Conservation (phyloP, 2,329 filamentous ascomycete species). For the Macrophomina phaseolina region DNA sequence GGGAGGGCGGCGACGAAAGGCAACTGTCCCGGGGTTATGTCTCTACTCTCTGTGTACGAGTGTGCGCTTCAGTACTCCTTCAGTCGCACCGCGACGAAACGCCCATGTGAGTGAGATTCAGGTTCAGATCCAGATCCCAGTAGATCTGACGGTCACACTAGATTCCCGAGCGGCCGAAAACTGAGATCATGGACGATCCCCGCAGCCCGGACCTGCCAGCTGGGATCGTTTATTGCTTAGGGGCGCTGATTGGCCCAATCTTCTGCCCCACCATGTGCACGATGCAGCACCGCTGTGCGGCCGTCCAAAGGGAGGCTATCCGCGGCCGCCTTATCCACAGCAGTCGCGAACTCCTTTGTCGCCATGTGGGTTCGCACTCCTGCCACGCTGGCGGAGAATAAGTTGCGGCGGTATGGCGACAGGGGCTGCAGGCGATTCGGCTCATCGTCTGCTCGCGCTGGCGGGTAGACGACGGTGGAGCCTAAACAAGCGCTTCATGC, state of each 20-base stretch:
- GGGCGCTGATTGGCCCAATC: not conserved
- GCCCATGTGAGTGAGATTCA: slow-evolving; percentile 8
- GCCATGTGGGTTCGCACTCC: slow-evolving; percentile 3
- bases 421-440: not conserved
- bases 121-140: slow-evolving; percentile 20
- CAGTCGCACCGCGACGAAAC: not conserved
- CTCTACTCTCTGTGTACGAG: not conserved
- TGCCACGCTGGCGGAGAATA: slow-evolving; percentile 11
- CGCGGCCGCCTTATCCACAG: not conserved
- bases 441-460: slow-evolving; percentile 11
- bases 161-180: slow-evolving; percentile 19
- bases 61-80: not conserved
- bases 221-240: slow-evolving; percentile 13
- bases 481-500: slow-evolving; percentile 15
- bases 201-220: slow-evolving; percentile 12
- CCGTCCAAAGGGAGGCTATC: no score
- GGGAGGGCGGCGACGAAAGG: not conserved
- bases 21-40: not conserved
- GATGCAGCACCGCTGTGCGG: not conserved
- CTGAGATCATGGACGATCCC: slow-evolving; percentile 24
- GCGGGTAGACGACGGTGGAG: slow-evolving; percentile 4
- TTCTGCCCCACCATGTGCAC: slow-evolving; percentile 1
- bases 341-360: not conserved
- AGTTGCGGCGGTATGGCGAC: not conserved
- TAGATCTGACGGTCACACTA: slow-evolving; percentile 18